Evolutionary conservation across 139 green algal species (phyloP).

Genomic region (Astrephomene gubernaculifera): DNA sequence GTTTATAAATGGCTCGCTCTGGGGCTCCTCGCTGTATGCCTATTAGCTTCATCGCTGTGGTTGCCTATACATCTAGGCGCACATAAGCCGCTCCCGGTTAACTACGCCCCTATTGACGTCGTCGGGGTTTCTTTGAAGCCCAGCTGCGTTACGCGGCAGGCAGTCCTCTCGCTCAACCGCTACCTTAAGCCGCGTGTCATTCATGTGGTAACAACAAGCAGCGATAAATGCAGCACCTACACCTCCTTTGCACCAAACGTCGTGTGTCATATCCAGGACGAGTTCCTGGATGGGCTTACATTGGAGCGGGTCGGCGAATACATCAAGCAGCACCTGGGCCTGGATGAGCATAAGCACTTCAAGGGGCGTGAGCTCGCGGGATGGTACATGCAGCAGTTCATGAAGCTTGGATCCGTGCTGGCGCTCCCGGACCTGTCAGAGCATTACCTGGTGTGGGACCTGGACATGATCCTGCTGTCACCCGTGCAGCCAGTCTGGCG

Average conservation of each 20-base stretch:
- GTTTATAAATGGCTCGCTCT: neutral
- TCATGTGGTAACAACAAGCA: constrained; percentile 46
- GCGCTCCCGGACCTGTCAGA: constrained; percentile 51
- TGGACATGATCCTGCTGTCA: constrained; percentile 66
- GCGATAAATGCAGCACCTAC: constrained; percentile 41
- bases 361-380: constrained; percentile 48
- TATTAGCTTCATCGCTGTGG: neutral
- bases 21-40: neutral
- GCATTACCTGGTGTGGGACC: constrained; percentile 66
- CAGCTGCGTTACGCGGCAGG: constrained; percentile 49
- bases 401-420: constrained; percentile 59
- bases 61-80: neutral
- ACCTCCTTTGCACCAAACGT: constrained; percentile 49
- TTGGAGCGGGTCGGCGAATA: constrained; percentile 21
- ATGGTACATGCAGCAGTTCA: constrained; percentile 69
- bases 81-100: neutral
- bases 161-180: constrained; percentile 40
- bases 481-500: constrained; percentile 37
- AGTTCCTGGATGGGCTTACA: constrained; percentile 40
- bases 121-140: constrained; percentile 52
- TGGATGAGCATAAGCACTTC: constrained; percentile 38
- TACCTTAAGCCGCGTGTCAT: constrained; percentile 47
- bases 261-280: constrained; percentile 37
- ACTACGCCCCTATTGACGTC: constrained; percentile 7
- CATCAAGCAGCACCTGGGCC: neutral